Evolutionary conservation across 2,329 filamentous ascomycete genomes (phyloP).

Genomic region (Penicillium sp.): DNA sequence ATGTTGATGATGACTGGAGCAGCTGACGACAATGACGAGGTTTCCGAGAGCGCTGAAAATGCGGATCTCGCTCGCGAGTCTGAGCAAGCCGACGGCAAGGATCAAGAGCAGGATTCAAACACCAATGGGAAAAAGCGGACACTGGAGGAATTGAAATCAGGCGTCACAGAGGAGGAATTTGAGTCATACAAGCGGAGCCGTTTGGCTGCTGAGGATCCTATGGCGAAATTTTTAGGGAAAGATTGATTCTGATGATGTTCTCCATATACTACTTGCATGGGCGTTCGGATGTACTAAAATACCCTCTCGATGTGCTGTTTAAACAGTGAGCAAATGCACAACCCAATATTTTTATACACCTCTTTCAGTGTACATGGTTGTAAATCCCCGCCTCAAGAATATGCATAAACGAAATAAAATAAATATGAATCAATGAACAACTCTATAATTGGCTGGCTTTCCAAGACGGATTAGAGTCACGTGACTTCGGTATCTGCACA

Average conservation of each 20-base stretch:
- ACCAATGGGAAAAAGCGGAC: constrained; percentile 66
- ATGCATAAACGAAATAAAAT: background rate
- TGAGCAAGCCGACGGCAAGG: constrained; percentile 30
- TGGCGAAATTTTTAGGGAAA: constrained; percentile 76
- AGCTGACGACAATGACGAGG: constrained; percentile 16
- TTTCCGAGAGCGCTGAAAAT: constrained; percentile 12
- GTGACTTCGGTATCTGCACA: background rate
- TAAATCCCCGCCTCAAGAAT: background rate
- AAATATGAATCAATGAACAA: background rate
- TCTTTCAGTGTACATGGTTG: background rate
- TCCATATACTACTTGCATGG: constrained; percentile 11
- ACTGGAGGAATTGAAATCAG: constrained; percentile 73
- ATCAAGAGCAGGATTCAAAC: constrained; percentile 35
- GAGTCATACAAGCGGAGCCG: constrained; percentile 80
- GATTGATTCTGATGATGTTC: constrained; percentile 45
- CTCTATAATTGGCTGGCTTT: background rate
- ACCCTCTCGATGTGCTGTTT: constrained; percentile 17
- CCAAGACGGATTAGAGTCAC: background rate
- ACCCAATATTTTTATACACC: background rate
- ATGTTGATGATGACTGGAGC: constrained; percentile 50
- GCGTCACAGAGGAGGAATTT: constrained; percentile 78
- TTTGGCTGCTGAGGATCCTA: constrained; percentile 75
- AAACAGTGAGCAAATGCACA: constrained; percentile 2
- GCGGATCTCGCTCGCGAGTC: constrained; percentile 24
- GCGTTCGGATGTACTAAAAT: constrained; percentile 26